These are phyloP conservation scores for Hibiscus tridactylites DNA, from an alignment of 345 rosid species.

Conservation along the genomic window DNA sequence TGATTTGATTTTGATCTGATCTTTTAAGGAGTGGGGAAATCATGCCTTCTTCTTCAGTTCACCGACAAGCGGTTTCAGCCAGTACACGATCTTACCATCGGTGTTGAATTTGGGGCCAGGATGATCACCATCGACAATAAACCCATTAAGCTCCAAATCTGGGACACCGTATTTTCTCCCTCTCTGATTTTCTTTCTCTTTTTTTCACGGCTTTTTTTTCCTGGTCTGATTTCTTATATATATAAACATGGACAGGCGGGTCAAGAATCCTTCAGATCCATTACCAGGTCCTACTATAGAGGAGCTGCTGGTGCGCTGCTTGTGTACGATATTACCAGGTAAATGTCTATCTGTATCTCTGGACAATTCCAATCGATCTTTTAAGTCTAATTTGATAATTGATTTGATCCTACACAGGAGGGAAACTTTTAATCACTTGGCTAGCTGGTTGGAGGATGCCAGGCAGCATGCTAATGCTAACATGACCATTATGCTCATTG, in stretches of 20 bases:
- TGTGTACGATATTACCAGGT: conserved; percentile 96
- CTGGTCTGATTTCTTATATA: not conserved
- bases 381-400: not conserved
- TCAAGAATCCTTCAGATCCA: conserved; percentile 96
- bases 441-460: conserved; percentile 96
- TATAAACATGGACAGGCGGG: conserved; percentile 54
- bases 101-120: conserved; percentile 92
- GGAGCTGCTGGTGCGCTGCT: conserved; percentile 99
- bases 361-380: not conserved
- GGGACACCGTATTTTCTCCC: conserved; percentile 72
- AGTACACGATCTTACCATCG: conserved; percentile 90
- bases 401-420: conserved; percentile 35
- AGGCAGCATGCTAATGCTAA: conserved; percentile 98
- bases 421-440: conserved; percentile 91
- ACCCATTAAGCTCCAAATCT: conserved; percentile 93
- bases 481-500: conserved; percentile 94
- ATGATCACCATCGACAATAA: conserved; percentile 33
- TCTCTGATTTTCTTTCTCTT: not conserved
- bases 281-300: conserved; percentile 90
- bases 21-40: conserved; percentile 73
- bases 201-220: not conserved
- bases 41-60: conserved; percentile 93
- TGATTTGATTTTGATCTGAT: not conserved
- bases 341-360: not conserved
- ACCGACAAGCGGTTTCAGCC: conserved; percentile 98